Evolutionary conservation across 1,284 basidiomycete genomes (phyloP), one percentile per base, ranked within the genome.

Genomic region (Cryptococcus sp.): DNA sequence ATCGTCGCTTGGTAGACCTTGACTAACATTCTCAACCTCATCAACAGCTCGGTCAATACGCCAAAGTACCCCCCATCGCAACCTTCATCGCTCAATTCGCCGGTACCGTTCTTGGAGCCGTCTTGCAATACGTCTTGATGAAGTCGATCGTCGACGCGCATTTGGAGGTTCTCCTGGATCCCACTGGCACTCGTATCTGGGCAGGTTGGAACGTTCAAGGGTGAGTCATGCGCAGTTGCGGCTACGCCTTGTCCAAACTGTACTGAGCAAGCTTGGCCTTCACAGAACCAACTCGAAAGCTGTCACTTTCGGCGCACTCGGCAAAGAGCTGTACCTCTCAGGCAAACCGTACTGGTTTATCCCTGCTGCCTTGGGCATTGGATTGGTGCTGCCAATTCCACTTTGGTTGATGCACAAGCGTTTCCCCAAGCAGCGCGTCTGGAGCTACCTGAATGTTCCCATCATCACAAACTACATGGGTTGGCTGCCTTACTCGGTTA

Each of bases 241-340:
- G 3, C 41, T 45, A 6, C 42, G 6, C 16, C 22, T 45, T 45
- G 8, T 22, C 2, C 16, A n/a, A 16, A 7, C 41, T 42, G 42
- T 45, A 15, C 42, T 45, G n/a, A 45, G n/a, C 11, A 19, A 22
- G 8, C 16, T 8, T 4, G 42, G 7, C 57, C 78, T 84, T 52
- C 82, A 84, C 63, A 72, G 78, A 44, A 81, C 82, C 68, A 85
- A 85, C 72, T 84, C 83, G n/a, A 80, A 81, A 13, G 83, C 84
- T 3, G 78, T 85, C 35, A 83, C 84, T 0, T 82, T 84, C 82
- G 84, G 84, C 47, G 85, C 84, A 8, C 74, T 85, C 5, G 82
- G 82, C 40, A 81, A 81, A 57, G 82, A 84, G 59, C 78, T 84
- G 53, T 82, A 79, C 64, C 66, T 76, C 2, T 66, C 75, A 31